These are phyloP conservation scores for Ceratocystiopsis minuta DNA, from an alignment of 2,329 filamentous ascomycete species.

Conservation along the genomic window DNA sequence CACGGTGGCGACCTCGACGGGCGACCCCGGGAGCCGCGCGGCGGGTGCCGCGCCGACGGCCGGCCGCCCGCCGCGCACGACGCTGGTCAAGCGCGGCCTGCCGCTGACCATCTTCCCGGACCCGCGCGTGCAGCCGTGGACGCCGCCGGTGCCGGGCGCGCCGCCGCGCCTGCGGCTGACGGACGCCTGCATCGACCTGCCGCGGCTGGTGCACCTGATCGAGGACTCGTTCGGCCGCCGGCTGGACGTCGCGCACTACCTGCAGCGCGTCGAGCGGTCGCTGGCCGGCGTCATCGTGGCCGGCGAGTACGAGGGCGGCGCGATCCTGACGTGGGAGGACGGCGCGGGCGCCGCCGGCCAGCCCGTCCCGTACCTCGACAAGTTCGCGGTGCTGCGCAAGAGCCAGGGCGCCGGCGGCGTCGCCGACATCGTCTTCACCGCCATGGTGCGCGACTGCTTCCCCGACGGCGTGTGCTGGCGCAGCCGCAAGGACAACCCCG, in stretches of 20 bases:
- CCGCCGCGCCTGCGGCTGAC: slow-evolving; percentile 47
- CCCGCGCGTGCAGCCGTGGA: slow-evolving; percentile 47
- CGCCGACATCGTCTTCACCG: slow-evolving; percentile 89
- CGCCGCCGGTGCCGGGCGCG: slow-evolving; percentile 38
- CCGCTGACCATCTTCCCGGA: slow-evolving; percentile 71
- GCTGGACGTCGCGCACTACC: slow-evolving; percentile 68
- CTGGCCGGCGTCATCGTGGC: slow-evolving; percentile 88
- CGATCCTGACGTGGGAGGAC: slow-evolving; percentile 84
- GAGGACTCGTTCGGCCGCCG: slow-evolving; percentile 83
- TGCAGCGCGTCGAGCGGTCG: slow-evolving; percentile 59
- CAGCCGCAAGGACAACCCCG: slow-evolving; percentile 75
- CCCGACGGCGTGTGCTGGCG: slow-evolving; percentile 84
- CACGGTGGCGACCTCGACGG: background rate
- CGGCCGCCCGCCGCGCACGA: slow-evolving; percentile 29
- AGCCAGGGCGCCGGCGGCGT: slow-evolving; percentile 84
- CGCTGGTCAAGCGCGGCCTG: slow-evolving; percentile 81
- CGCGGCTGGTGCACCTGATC: slow-evolving; percentile 68
- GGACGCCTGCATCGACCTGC: slow-evolving; percentile 66
- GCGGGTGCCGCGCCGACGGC: background rate
- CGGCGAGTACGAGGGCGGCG: slow-evolving; percentile 89
- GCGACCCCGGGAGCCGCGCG: background rate
- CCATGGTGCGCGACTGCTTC: slow-evolving; percentile 82
- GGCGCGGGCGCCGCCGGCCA: slow-evolving; percentile 35
- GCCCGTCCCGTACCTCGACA: slow-evolving; percentile 89
- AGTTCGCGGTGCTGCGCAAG: slow-evolving; percentile 81